Evolutionary conservation across 139 green algal species (phyloP).

Genomic region (Pleodorina starrii): DNA sequence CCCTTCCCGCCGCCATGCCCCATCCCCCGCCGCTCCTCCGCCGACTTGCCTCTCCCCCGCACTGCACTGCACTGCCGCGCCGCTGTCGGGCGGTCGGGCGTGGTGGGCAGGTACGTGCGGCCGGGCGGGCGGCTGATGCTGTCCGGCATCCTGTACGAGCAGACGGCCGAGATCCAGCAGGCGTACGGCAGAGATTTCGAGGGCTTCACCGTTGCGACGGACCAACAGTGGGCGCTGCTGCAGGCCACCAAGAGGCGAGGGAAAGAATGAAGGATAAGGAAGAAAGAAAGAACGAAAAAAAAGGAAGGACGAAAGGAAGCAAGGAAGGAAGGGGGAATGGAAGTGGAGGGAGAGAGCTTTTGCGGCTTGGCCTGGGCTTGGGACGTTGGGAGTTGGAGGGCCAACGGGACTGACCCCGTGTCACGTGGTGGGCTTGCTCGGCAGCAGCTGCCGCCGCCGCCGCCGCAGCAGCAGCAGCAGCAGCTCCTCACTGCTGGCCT

Average conservation of each 20-base stretch:
- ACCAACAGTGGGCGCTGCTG: constrained; percentile 54
- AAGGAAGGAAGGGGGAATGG: not conserved
- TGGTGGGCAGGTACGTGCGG: constrained; percentile 7
- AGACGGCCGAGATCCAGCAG: constrained; percentile 48
- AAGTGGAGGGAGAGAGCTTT: not conserved
- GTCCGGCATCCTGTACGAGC: constrained; percentile 75
- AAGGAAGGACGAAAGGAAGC: no score
- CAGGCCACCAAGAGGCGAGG: constrained; percentile 12
- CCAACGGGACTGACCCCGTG: not conserved
- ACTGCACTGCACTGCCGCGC: no score
- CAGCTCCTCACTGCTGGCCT: no score
- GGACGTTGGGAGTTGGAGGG: not conserved
- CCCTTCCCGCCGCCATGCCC: no score
- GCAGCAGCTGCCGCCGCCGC: no score
- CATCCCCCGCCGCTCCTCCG: no score
- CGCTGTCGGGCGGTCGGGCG: no score
- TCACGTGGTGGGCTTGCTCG: no score
- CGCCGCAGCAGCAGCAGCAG: no score
- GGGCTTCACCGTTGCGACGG: constrained; percentile 39
- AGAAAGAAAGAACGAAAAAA: not conserved
- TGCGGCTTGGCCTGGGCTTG: not conserved
- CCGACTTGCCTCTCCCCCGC: no score
- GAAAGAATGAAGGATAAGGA: not conserved
- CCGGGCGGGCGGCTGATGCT: constrained; percentile 71
- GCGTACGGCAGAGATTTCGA: constrained; percentile 44